Evolutionary conservation across 2,329 filamentous ascomycete species (phyloP).

Genomic region (Pseudogymnoascus sp.): DNA sequence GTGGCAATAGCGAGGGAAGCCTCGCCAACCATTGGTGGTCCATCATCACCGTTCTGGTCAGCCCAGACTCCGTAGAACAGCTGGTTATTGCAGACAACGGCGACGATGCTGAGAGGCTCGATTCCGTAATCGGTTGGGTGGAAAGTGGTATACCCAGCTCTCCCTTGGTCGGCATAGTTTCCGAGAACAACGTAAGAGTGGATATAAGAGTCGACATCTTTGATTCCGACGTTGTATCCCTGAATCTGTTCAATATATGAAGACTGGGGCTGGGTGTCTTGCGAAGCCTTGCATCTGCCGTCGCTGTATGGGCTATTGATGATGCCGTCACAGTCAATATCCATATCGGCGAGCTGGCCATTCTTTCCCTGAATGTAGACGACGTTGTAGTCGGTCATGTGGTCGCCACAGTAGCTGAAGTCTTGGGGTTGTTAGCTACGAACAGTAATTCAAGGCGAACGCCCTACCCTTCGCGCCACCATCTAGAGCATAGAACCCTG

Average conservation of each 20-base stretch:
- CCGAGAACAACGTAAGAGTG: constrained; percentile 48
- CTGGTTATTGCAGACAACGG: constrained; percentile 44
- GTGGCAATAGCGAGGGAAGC: constrained; percentile 50
- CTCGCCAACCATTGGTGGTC: constrained; percentile 43
- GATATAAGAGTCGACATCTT: constrained; percentile 42
- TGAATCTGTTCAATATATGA: constrained; percentile 37
- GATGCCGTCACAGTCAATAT: constrained; percentile 50
- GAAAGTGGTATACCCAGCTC: constrained; percentile 31
- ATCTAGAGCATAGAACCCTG: constrained; percentile 35
- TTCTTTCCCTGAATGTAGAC: constrained; percentile 41
- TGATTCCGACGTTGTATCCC: constrained; percentile 32
- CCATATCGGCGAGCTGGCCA: constrained; percentile 44
- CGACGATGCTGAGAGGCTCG: constrained; percentile 45
- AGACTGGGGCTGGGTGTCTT: constrained; percentile 39
- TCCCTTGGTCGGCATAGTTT: constrained; percentile 32
- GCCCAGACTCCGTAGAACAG: constrained; percentile 54
- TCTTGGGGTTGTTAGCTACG: constrained; percentile 16
- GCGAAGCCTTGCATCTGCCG: constrained; percentile 38
- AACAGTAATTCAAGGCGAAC: neutral
- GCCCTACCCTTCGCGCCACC: constrained; percentile 31
- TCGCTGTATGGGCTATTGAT: constrained; percentile 35
- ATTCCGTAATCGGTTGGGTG: constrained; percentile 37
- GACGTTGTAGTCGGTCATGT: constrained; percentile 31
- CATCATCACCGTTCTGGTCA: constrained; percentile 50
- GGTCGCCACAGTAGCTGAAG: constrained; percentile 41